phyloP scores from a whole-genome alignment of 495 filamentous ascomycete species.

The Neurospora tetraspora region DNA sequence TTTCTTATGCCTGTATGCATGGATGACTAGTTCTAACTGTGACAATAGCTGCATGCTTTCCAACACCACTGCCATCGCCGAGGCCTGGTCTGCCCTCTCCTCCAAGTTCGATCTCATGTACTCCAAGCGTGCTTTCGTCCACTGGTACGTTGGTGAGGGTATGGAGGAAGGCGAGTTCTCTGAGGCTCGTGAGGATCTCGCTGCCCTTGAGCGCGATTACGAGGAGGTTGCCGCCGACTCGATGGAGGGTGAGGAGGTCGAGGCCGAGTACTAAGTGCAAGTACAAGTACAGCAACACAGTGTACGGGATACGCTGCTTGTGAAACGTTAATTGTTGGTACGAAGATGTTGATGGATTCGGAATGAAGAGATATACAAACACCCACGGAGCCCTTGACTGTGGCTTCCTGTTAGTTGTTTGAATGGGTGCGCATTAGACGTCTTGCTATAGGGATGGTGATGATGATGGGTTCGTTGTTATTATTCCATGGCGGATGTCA shows the following conservation, averaged over 20 bases:
- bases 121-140: constrained; percentile 98
- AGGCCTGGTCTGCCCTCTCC: constrained; percentile 95
- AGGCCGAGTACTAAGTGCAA: constrained; percentile 81
- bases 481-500: constrained; percentile 6
- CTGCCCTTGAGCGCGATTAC: constrained; percentile 96
- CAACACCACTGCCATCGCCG: constrained; percentile 97
- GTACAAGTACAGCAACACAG: neutral
- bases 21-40: constrained; percentile 14
- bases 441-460: constrained; percentile 2
- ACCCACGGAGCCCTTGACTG: neutral
- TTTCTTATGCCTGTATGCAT: neutral
- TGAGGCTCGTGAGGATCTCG: constrained; percentile 95
- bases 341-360: neutral
- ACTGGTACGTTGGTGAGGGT: constrained; percentile 99
- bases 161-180: constrained; percentile 99
- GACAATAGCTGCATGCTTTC: constrained; percentile 83
- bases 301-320: neutral
- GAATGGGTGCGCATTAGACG: neutral
- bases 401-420: neutral
- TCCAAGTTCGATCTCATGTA: constrained; percentile 99
- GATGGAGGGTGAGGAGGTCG: constrained; percentile 75
- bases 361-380: neutral
- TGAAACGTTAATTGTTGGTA: neutral
- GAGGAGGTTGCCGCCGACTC: constrained; percentile 98
- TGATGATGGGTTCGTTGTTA: constrained; percentile 6